Evolutionary conservation across 345 rosid species (phyloP), one percentile per base, ranked within the genome.

Genomic region (Rubroshorea leprosula): DNA sequence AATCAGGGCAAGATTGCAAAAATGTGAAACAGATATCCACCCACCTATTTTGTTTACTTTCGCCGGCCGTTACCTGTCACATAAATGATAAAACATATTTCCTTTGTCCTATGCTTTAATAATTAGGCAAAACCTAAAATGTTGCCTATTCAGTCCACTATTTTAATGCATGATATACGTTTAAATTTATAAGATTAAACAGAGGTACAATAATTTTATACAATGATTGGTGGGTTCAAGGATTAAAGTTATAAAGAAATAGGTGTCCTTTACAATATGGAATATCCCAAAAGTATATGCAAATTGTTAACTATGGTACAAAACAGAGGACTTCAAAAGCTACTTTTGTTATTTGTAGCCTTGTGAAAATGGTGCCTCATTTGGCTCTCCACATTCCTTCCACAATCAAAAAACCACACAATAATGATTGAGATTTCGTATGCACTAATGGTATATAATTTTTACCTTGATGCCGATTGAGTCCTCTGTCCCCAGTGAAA

Each of bases 351-450:
- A 63, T 48, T 35, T 60, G 71, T 49, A 38, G 75, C 69, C 9
- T 66, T 51, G 57, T 51, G 62, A 71, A 35, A 54, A 54, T 58
- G 70, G 69, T 55, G 72, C 65, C 75, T 64, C 24, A 31, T 68
- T 58, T 70, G 78, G 76, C 53, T 51, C 68, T 58, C 76, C 67
- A 58, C 44, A 19, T 22, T 45, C 24, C 49, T 44, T 35, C 57
- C 50, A 43, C 23, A 11, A 50, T 44, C 51, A 49, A 31, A 24
- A 24, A 41, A 23, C 1, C 43, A 24, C 44, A 58, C 61, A 58
- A 57, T 15, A 25, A 67, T 58, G 5, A 26, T 41, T 17, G 12
- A 63, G 16, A 47, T 47, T 61, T 62, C n/a, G n/a, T n/a, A n/a
- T 65, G 23, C 63, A 48, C 56, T 54, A 46, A 51, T 29, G 57